Evolutionary conservation across 768 basidiomycete genomes (phyloP).

Genomic region (Lenzites betulinus): DNA sequence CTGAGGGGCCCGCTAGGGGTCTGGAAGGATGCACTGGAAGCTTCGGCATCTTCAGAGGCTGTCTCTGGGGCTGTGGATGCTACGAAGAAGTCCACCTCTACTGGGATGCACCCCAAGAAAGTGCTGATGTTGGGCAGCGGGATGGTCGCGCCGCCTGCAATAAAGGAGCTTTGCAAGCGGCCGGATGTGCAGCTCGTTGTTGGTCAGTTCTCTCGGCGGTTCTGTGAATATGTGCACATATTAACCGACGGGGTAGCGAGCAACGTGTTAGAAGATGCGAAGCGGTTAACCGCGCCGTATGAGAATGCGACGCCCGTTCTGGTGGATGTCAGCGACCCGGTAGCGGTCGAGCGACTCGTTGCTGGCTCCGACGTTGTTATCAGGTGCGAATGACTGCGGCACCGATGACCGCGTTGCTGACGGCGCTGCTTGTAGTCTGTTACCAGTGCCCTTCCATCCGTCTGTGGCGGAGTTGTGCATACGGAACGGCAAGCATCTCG

Average conservation of each 20-base stretch:
- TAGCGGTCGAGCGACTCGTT: constrained; percentile 54
- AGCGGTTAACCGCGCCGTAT: constrained; percentile 46
- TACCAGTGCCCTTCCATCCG: constrained; percentile 78
- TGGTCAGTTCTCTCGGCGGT: constrained; percentile 51
- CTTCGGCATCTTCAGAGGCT: background rate
- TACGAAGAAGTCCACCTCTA: background rate
- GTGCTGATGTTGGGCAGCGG: constrained; percentile 88
- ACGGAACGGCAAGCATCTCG: constrained; percentile 65
- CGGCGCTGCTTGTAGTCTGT: constrained; percentile 70
- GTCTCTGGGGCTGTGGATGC: background rate
- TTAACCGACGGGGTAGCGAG: constrained; percentile 54
- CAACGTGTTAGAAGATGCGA: constrained; percentile 63
- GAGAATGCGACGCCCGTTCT: constrained; percentile 55
- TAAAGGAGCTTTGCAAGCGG: constrained; percentile 67
- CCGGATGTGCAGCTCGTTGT: constrained; percentile 70
- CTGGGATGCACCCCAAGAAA: constrained; percentile 50
- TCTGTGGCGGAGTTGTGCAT: constrained; percentile 76
- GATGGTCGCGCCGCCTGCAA: constrained; percentile 93
- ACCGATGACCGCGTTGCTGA: background rate
- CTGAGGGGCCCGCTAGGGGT: constrained; percentile 52
- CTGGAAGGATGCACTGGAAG: constrained; percentile 34
- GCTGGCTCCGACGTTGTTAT: constrained; percentile 75
- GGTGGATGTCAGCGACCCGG: constrained; percentile 58
- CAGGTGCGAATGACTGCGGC: constrained; percentile 49
- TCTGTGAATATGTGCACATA: background rate